Conservation (phyloP, 148 eudicot species). For the Bassia scoparia region DNA sequence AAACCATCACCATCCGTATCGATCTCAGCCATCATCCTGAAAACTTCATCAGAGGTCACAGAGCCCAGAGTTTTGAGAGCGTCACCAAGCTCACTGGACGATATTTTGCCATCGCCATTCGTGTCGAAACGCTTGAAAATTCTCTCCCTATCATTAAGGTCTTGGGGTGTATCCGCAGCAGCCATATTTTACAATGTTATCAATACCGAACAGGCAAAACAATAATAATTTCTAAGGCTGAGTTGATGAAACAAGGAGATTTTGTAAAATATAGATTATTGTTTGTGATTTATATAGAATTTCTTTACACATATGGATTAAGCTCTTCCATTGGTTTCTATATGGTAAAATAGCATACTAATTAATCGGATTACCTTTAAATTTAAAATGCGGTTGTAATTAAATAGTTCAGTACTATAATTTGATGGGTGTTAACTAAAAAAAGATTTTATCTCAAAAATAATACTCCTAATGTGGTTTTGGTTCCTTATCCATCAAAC, state of each 20-base stretch:
- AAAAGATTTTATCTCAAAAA: not conserved
- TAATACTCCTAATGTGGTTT: not conserved
- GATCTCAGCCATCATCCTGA: constrained; percentile 67
- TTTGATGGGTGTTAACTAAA: constrained; percentile 8
- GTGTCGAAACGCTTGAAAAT: constrained; percentile 72
- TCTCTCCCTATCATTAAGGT: constrained; percentile 61
- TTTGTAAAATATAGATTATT: not conserved
- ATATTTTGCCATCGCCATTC: constrained; percentile 81
- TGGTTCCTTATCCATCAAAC: not conserved
- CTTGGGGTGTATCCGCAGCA: constrained; percentile 50
- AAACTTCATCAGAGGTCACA: constrained; percentile 50
- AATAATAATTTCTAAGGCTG: not conserved
- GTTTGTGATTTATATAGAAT: constrained; percentile 17
- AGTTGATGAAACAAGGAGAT: not conserved
- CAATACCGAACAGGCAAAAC: not conserved
- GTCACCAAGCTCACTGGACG: constrained; percentile 72
- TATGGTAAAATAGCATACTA: constrained; percentile 15
- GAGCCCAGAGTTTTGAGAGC: constrained; percentile 67
- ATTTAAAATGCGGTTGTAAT: constrained; percentile 3
- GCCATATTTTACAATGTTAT: constrained; percentile 37
- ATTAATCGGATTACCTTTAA: constrained; percentile 33
- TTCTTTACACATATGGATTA: not conserved
- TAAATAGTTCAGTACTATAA: not conserved
- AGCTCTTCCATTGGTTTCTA: constrained; percentile 25
- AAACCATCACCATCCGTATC: constrained; percentile 76